A percentile compares a stretch with the other conserved stretches of the same genome.
Evolutionary conservation across 441 rosid species (phyloP).

Genomic region (Kokia cookei): DNA sequence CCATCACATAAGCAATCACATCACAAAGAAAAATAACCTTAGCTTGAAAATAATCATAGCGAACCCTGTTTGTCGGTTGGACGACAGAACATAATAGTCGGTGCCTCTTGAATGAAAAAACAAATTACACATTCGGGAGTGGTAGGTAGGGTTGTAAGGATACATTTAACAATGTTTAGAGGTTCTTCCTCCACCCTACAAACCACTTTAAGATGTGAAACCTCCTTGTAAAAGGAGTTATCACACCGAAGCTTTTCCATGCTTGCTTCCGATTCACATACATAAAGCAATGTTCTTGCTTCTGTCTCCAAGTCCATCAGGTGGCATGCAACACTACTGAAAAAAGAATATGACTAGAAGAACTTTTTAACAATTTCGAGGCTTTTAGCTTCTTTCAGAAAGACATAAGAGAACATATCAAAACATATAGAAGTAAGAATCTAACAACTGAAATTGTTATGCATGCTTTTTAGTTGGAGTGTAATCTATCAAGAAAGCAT

Average conservation of each 20-base stretch:
- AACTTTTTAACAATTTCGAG: neutral
- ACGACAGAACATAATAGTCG: too few relatives aligned
- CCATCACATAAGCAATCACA: neutral
- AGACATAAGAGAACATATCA: neutral
- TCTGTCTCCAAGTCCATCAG: conserved; percentile 22
- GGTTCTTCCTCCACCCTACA: conserved; percentile 17
- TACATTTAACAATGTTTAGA: neutral
- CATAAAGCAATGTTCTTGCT: conserved; percentile 6
- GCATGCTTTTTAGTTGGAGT: conserved; percentile 40
- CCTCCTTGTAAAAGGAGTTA: conserved; percentile 10
- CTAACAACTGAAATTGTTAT: conserved; percentile 5
- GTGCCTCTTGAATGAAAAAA: too few relatives aligned
- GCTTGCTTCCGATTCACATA: conserved; percentile 14
- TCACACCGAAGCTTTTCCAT: conserved; percentile 23
- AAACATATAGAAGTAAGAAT: neutral
- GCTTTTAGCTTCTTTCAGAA: neutral
- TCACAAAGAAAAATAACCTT: neutral
- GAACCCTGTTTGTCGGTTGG: neutral
- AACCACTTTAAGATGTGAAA: conserved; percentile 3
- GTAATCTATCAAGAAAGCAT: conserved; percentile 25
- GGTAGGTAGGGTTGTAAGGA: too few relatives aligned
- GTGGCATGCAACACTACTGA: conserved; percentile 29
- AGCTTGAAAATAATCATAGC: too few relatives aligned
- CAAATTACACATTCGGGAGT: too few relatives aligned
- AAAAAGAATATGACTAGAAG: conserved; percentile 1